Evolutionary conservation across 2,329 filamentous ascomycete species (phyloP), one percentile per base, ranked within the genome.

Genomic region (Phaeosphaeriaceae sp.): DNA sequence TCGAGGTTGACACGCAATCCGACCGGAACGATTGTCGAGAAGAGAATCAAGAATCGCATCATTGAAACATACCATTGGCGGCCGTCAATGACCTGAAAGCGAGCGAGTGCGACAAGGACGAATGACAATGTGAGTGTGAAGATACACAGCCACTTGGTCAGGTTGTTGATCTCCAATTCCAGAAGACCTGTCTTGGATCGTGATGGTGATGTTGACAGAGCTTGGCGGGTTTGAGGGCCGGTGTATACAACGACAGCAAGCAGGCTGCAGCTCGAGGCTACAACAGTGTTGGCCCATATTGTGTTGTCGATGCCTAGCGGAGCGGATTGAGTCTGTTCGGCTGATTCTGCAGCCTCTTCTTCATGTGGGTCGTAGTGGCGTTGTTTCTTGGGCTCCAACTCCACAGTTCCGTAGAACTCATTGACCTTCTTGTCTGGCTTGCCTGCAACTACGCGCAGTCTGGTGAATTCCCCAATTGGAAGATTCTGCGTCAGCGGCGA

Each of bases 11-110:
- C 95, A 52, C 95, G 91, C 67, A 99, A 83, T 79, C 93, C 97
- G 78, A 99, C 97, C 1, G 95, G 95, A 24, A 99, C 96, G 71
- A 99, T 99, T 0, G 94, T 98, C n/a, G 94, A 98, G 82, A 99
- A 99, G 0, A 99, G 84, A 60, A 99, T 96, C 63, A 99, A 81
- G 75, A 98, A 99, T n/a, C 94, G 90, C 89, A 97, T 95, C 70
- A 98, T 97, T 65, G 96, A 94, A 66, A 98, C 89, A 77, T 98
- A 99, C 95, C 95, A 99, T 23, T 86, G 81, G 54, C 87, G 86
- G 21, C 85, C 87, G 54, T 88, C 83, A 1, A 87, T 87, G n/a
- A 72, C 73, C 9, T 89, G 84, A 64, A 97, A 95, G 0, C 92
- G 90, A 77, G 97, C 89, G 1, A 98, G 80, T 0, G 92, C 93